A percentile compares a stretch with the other conserved stretches of the same genome.
Evolutionary conservation across 768 basidiomycete species (phyloP).

Genomic region (Ephemerocybe angulata): DNA sequence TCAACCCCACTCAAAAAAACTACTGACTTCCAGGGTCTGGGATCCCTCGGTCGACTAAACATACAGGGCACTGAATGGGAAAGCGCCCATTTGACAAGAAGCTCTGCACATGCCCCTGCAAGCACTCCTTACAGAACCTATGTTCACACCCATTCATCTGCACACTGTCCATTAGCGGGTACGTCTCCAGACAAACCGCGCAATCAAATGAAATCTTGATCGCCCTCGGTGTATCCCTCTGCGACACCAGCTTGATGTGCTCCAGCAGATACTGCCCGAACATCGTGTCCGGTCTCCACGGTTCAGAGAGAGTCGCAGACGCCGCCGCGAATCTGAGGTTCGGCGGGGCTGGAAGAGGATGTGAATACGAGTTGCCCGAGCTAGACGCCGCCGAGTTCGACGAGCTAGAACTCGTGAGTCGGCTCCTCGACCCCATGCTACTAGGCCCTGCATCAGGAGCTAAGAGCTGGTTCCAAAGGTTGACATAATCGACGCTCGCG

Average conservation of each 20-base stretch:
- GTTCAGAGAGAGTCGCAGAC: not conserved
- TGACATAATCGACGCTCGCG: slow-evolving; percentile 10
- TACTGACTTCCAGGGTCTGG: slow-evolving; percentile 10
- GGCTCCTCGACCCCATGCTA: not conserved
- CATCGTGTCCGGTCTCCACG: slow-evolving; percentile 2
- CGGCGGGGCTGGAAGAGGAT: not conserved
- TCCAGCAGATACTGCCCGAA: slow-evolving; percentile 2
- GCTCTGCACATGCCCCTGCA: slow-evolving; percentile 10
- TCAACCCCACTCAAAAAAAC: not conserved
- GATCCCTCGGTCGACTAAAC: slow-evolving; percentile 7
- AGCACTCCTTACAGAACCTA: slow-evolving; percentile 11
- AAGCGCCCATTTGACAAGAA: slow-evolving; percentile 8
- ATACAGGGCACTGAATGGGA: slow-evolving; percentile 10
- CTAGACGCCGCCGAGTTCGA: not conserved
- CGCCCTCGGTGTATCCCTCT: not conserved
- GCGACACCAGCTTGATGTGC: slow-evolving; percentile 4
- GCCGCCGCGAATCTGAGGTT: not conserved
- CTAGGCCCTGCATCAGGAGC: slow-evolving; percentile 8
- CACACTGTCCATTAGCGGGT: not conserved
- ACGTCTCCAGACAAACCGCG: slow-evolving; percentile 8
- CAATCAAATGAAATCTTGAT: slow-evolving; percentile 8
- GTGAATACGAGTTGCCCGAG: not conserved
- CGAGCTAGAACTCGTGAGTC: not conserved
- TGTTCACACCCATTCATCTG: slow-evolving; percentile 9
- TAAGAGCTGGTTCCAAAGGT: slow-evolving; percentile 8